Evolutionary conservation across 2,329 filamentous ascomycete species (phyloP).

Genomic region (Pseudogymnoascus sp.): DNA sequence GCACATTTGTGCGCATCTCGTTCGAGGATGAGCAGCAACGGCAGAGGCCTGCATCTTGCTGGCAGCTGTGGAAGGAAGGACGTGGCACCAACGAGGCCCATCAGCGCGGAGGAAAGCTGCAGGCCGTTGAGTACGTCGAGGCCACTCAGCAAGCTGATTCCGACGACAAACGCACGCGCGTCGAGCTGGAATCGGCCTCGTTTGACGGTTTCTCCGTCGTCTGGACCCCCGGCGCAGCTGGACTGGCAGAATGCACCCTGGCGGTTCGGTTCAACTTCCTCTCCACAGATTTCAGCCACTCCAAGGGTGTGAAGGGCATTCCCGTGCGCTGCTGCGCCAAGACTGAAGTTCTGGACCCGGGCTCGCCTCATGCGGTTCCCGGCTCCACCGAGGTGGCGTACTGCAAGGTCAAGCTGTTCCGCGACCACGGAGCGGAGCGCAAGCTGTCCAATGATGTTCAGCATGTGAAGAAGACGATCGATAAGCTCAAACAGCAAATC

Average conservation of each 20-base stretch:
- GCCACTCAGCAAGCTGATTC: constrained; percentile 49
- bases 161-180: constrained; percentile 57
- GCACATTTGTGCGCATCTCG: constrained; percentile 88
- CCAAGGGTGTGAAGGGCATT: constrained; percentile 96
- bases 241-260: constrained; percentile 68
- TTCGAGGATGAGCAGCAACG: constrained; percentile 96
- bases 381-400: constrained; percentile 68
- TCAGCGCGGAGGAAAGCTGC: constrained; percentile 81
- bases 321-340: constrained; percentile 89
- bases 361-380: constrained; percentile 39
- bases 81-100: constrained; percentile 93
- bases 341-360: constrained; percentile 58
- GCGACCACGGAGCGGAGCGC: constrained; percentile 89
- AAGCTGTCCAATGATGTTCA: constrained; percentile 92
- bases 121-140: constrained; percentile 91
- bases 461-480: constrained; percentile 92
- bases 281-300: constrained; percentile 97
- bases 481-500: constrained; percentile 92
- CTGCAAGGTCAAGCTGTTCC: constrained; percentile 95
- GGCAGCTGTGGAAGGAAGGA: constrained; percentile 94
- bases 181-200: constrained; percentile 67
- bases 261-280: constrained; percentile 96
- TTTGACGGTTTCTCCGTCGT: constrained; percentile 91
- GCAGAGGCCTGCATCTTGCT: constrained; percentile 71
- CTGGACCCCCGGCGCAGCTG: constrained; percentile 69